These are phyloP conservation scores for Metschnikowia kunwiensis DNA, from an alignment of 805 yeast species.

Conservation along the genomic window DNA sequence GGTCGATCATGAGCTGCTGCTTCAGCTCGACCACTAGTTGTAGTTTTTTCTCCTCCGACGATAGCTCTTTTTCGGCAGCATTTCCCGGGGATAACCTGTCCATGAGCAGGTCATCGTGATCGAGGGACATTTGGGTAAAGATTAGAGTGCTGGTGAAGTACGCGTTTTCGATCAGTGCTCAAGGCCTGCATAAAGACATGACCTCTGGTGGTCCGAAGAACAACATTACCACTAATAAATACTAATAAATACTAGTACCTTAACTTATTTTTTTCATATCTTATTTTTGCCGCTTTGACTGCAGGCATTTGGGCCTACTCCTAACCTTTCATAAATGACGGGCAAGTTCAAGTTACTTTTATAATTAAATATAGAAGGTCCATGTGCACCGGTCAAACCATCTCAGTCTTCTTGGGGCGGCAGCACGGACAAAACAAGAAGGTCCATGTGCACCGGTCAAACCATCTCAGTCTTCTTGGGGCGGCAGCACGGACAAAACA, in stretches of 20 bases:
- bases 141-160: background rate
- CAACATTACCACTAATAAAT: no score
- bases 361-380: no score
- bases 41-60: constrained; percentile 26
- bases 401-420: no score
- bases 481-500: constrained; percentile 40
- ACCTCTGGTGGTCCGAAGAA: background rate
- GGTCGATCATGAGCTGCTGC: constrained; percentile 31
- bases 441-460: no score
- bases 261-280: no score
- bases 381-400: no score
- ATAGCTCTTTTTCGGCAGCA: constrained; percentile 11
- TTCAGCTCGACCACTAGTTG: constrained; percentile 26
- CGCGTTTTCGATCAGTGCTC: background rate
- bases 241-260: no score
- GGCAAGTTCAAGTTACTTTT: no score
- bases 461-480: no score
- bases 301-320: no score
- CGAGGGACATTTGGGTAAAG: constrained; percentile 21
- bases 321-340: no score
- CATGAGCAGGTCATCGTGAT: constrained; percentile 32
- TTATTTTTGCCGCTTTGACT: no score
- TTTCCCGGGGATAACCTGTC: constrained; percentile 25
- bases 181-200: background rate
- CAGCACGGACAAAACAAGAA: constrained; percentile 37